A percentile compares a stretch with the other conserved stretches of the same genome.
Evolutionary conservation across 495 filamentous ascomycete genomes (phyloP).

Genomic region (Clavariopsis aquatica): DNA sequence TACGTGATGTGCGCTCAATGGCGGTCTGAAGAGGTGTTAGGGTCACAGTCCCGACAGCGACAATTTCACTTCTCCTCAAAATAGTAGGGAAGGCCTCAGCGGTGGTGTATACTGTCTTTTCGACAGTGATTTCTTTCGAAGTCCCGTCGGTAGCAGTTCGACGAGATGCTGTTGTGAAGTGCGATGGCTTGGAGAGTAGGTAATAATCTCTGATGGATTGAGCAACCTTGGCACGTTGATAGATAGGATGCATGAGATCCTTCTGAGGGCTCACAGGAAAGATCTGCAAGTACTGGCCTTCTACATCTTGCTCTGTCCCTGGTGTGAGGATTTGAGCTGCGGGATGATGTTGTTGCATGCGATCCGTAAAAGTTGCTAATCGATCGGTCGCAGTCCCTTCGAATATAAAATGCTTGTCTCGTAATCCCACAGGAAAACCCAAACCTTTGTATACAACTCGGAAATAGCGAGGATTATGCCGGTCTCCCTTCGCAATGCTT

Average conservation of each 20-base stretch:
- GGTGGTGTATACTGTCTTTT: constrained; percentile 84
- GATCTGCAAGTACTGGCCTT: constrained; percentile 91
- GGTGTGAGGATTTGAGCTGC: constrained; percentile 76
- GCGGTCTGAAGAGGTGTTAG: constrained; percentile 81
- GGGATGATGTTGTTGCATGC: constrained; percentile 89
- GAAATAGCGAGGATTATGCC: constrained; percentile 81
- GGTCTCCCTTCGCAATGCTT: constrained; percentile 75
- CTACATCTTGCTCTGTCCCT: constrained; percentile 73
- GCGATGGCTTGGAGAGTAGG: constrained; percentile 68
- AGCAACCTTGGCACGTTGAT: constrained; percentile 81
- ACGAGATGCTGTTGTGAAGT: constrained; percentile 72
- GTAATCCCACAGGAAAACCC: constrained; percentile 76
- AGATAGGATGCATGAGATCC: constrained; percentile 81
- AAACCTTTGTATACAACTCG: constrained; percentile 88
- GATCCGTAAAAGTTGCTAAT: constrained; percentile 80
- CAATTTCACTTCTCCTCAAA: constrained; percentile 80
- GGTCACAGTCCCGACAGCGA: constrained; percentile 63
- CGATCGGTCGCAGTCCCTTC: constrained; percentile 77
- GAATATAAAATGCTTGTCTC: constrained; percentile 92
- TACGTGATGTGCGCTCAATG: constrained; percentile 85
- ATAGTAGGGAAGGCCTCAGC: constrained; percentile 90
- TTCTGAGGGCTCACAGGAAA: constrained; percentile 77
- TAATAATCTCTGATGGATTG: constrained; percentile 80
- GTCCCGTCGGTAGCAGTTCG: constrained; percentile 65
- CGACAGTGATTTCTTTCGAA: constrained; percentile 69